Percentiles rank a stretch among this genome's conserved stretches.
Conservation (phyloP, 2,329 filamentous ascomycete genomes). For the Mycocentrospora acerina region DNA sequence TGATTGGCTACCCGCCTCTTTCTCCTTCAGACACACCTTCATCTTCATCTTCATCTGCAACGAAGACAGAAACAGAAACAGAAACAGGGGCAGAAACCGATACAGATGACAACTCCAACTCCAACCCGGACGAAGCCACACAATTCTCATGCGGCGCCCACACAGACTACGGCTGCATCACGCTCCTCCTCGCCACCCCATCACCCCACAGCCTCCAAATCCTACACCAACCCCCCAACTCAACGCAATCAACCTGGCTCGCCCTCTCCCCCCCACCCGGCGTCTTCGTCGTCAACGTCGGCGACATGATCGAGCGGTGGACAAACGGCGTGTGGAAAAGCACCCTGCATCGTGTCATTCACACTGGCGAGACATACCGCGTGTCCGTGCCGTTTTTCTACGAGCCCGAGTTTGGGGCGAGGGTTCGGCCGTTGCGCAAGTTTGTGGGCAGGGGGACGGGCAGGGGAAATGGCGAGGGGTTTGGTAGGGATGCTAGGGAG, state of each 20-base stretch:
- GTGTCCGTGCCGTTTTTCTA: constrained; percentile 54
- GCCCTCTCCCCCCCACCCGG: constrained; percentile 47
- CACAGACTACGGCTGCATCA: constrained; percentile 52
- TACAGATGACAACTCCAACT: too few relatives aligned
- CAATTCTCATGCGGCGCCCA: constrained; percentile 47
- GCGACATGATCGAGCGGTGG: constrained; percentile 53
- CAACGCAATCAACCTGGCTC: too few relatives aligned
- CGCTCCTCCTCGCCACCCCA: constrained; percentile 48
- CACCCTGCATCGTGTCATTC: constrained; percentile 50
- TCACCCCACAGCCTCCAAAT: constrained; percentile 49
- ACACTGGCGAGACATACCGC: constrained; percentile 42
- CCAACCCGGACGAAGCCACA: too few relatives aligned
- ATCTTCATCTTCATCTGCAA: too few relatives aligned
- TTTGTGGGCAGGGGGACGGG: constrained; percentile 41
- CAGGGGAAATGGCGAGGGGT: constrained; percentile 27
- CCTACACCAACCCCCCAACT: constrained; percentile 41
- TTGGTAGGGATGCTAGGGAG: too few relatives aligned
- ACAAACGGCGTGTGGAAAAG: constrained; percentile 47
- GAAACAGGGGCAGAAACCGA: too few relatives aligned
- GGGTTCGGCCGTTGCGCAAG: constrained; percentile 40
- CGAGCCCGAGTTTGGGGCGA: constrained; percentile 47
- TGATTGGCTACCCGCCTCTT: constrained; percentile 44
- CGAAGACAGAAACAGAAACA: too few relatives aligned
- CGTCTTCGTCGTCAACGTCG: constrained; percentile 53
- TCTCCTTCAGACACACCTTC: constrained; percentile 8